phyloP scores from a whole-genome alignment of 2,329 filamentous ascomycete species.

The Epichloe sibirici region DNA sequence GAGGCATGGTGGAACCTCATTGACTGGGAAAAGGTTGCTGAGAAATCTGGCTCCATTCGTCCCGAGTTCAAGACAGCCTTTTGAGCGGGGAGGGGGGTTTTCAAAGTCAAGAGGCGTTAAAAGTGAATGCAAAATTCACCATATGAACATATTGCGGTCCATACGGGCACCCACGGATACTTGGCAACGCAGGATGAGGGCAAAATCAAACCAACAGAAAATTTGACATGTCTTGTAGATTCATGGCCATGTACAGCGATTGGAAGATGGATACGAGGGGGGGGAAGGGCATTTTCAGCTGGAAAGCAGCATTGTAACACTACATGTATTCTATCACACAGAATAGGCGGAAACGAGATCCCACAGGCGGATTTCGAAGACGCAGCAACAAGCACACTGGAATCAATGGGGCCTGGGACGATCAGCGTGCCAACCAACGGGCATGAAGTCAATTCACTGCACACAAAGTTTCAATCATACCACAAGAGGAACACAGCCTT shows the following conservation, averaged over 20 bases:
- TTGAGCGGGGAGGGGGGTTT: neutral
- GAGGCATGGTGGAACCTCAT: slow-evolving; percentile 79
- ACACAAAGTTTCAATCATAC: neutral
- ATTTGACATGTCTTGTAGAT: neutral
- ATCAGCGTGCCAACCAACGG: no score
- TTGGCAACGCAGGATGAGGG: no score
- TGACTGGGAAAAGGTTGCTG: slow-evolving; percentile 67
- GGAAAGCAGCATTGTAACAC: slow-evolving; percentile 5
- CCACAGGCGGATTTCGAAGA: neutral
- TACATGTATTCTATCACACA: slow-evolving; percentile 1
- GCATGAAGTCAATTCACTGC: neutral
- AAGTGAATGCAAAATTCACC: neutral
- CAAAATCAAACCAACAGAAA: no score
- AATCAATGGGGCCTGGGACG: neutral
- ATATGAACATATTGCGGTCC: no score
- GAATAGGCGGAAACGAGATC: neutral
- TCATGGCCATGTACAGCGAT: neutral
- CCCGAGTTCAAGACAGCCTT: slow-evolving; percentile 21
- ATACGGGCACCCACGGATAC: no score
- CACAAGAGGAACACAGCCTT: neutral
- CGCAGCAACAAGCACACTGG: neutral
- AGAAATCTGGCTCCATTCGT: slow-evolving; percentile 21
- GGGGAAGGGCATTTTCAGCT: neutral
- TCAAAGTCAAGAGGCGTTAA: neutral
- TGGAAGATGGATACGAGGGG: neutral